Conservation (phyloP, 2,329 filamentous ascomycete species). For the Colletotrichum lupini region DNA sequence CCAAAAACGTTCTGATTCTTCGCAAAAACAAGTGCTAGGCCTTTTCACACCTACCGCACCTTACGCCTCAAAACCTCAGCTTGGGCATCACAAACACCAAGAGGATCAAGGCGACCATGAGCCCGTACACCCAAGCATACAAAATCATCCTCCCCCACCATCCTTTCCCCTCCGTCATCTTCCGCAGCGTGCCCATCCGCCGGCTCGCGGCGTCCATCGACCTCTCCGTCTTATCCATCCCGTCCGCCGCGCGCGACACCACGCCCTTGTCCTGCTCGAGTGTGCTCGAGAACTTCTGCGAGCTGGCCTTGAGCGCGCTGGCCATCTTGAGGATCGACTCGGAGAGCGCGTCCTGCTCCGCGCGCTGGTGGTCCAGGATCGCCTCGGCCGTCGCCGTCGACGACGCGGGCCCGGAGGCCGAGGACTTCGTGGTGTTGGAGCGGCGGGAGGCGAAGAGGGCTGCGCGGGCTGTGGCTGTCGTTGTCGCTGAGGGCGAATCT, state of each 20-base stretch:
- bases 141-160: slow-evolving; percentile 88
- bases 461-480: slow-evolving; percentile 52
- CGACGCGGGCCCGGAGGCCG: slow-evolving; percentile 45
- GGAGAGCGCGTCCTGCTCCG: slow-evolving; percentile 86
- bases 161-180: slow-evolving; percentile 88
- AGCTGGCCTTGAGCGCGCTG: slow-evolving; percentile 78
- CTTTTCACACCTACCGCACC: no score
- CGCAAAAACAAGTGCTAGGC: no score
- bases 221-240: slow-evolving; percentile 79
- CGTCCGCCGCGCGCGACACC: slow-evolving; percentile 75
- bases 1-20: no score
- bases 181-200: slow-evolving; percentile 80
- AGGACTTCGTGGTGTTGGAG: slow-evolving; percentile 36
- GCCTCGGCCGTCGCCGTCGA: slow-evolving; percentile 72
- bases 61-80: slow-evolving; percentile 74
- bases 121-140: slow-evolving; percentile 83
- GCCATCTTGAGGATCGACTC: slow-evolving; percentile 86
- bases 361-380: slow-evolving; percentile 79
- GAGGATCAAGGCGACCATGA: slow-evolving; percentile 82
- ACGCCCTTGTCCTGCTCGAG: slow-evolving; percentile 80
- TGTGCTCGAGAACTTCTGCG: slow-evolving; percentile 75
- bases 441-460: slow-evolving; percentile 57
- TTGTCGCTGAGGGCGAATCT: slow-evolving; percentile 36
- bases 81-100: slow-evolving; percentile 91
- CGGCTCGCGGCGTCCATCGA: slow-evolving; percentile 82